Base-by-base conservation (phyloP, 768 basidiomycete species). In the Cystoderma amianthinum region DNA sequence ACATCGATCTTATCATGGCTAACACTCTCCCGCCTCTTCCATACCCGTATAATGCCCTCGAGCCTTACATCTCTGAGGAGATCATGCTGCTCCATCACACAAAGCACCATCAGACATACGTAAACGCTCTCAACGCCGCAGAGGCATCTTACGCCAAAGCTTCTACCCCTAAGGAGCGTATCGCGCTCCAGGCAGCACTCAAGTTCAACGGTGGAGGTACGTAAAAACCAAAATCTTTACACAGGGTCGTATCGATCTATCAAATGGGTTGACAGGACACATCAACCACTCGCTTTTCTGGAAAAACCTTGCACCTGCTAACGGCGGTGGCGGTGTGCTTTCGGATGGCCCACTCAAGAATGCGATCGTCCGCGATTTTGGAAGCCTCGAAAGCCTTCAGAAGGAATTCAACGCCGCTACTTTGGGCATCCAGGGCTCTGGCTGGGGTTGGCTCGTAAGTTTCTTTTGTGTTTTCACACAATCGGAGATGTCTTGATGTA, bases 231-330 rank as follows among this genome's bases (percentile, higher is more conserved):
- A 20, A 16, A 9, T 43, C 32, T 49, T 41, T 20, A 28, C 13
- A 4, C 17, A 36, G 2, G 42, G 48, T 48, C 36, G 39, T 44
- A 20, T 35, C 45, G 48, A 52, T 46, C 50, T 55, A 28, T 42
- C 44, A 56, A n/a, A n/a, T n/a, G n/a, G n/a, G n/a, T n/a, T n/a
- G n/a, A 54, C 61, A 85, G 83, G 86, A 7, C 92, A 89, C 66
- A 87, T 93, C 73, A 92, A 93, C 68, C 90, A 92, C 70, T 86
- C 91, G 39, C 80, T 94, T 44, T 97, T 97, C 76, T 96, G 94
- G 94, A 85, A 78, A 68, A 94, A 93, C 72, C 73, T 96, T 42
- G 82, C 90, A 2, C 87, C 87, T 1, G 54, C 77, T 19, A 59
- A 67, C 49, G 82, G 82, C 18, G 56, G 50, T 25, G 85, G 85